Evolutionary conservation across 306 rosid genomes (phyloP).

Genomic region (Purshia tridentata): DNA sequence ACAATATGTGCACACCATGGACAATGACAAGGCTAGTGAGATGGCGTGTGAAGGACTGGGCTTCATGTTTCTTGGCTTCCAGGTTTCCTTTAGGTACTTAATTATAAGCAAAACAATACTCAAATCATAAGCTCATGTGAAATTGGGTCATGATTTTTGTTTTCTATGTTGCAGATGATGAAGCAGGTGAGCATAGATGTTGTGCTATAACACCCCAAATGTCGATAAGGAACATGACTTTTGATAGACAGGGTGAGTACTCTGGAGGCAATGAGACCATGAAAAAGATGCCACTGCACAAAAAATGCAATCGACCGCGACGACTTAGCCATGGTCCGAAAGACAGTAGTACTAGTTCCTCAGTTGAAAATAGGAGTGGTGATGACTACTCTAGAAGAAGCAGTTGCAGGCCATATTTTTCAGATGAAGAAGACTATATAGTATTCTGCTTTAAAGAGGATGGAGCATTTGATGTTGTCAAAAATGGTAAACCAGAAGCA

Average conservation of each 20-base stretch:
- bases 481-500: slow-evolving; percentile 30
- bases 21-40: slow-evolving; percentile 38
- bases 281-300: slow-evolving; percentile 22
- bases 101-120: neutral
- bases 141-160: neutral
- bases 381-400: slow-evolving; percentile 35
- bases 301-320: slow-evolving; percentile 11
- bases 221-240: slow-evolving; percentile 28
- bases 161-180: slow-evolving; percentile 30
- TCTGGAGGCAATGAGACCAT: neutral
- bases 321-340: slow-evolving; percentile 18
- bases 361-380: slow-evolving; percentile 1
- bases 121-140: neutral
- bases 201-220: slow-evolving; percentile 27
- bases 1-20: slow-evolving; percentile 44
- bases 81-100: slow-evolving; percentile 43
- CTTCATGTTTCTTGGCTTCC: slow-evolving; percentile 47
- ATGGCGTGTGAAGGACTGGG: slow-evolving; percentile 43
- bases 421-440: slow-evolving; percentile 55
- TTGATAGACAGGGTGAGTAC: slow-evolving; percentile 3
- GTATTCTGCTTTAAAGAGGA: slow-evolving; percentile 61
- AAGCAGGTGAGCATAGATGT: slow-evolving; percentile 20
- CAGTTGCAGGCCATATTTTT: slow-evolving; percentile 33
- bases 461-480: slow-evolving; percentile 51
- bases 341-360: slow-evolving; percentile 7